Conservation (phyloP, 306 rosid genomes). For the Vigna hirtella region DNA sequence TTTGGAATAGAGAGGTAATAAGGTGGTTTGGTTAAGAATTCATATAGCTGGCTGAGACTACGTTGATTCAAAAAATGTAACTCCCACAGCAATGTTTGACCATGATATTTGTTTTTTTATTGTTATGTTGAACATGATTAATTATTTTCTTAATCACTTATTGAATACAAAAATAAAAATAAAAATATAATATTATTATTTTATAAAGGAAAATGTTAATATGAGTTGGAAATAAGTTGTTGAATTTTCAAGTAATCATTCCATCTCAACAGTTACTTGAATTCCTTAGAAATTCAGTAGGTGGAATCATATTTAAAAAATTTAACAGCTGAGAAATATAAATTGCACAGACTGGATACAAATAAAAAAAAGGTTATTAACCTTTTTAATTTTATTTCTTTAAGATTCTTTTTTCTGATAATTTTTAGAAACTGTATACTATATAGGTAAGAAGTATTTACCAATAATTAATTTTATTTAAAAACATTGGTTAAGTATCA, state of each 20-base stretch:
- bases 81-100: not conserved
- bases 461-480: too few relatives aligned
- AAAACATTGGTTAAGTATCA: too few relatives aligned
- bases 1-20: not conserved
- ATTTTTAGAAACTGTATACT: too few relatives aligned
- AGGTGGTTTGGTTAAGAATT: not conserved
- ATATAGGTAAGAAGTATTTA: too few relatives aligned
- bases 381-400: too few relatives aligned
- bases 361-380: too few relatives aligned
- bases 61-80: not conserved
- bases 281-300: too few relatives aligned
- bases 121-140: not conserved
- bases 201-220: not conserved
- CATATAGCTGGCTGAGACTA: not conserved
- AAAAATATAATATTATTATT: not conserved
- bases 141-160: not conserved
- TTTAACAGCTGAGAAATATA: not conserved
- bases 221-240: not conserved
- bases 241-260: not conserved
- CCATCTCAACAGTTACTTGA: not conserved
- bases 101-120: not conserved
- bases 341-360: too few relatives aligned
- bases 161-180: not conserved
- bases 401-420: too few relatives aligned
- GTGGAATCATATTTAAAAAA: not conserved